Base-by-base conservation (phyloP, 495 filamentous ascomycete species). In the Tirmania nivea region DNA sequence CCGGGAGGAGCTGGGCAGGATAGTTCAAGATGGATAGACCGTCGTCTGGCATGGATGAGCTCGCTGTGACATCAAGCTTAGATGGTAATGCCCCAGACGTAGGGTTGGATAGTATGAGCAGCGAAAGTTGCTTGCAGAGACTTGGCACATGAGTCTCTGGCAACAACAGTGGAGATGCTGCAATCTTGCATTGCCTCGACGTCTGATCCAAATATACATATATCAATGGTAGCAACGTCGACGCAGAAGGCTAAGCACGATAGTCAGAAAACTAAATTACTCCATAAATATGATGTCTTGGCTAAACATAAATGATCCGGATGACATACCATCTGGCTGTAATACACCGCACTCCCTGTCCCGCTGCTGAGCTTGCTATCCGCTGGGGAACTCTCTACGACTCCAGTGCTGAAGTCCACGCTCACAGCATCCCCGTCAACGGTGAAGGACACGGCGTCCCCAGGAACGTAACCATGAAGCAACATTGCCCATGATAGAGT, bases 11-110 rank as follows among this genome's bases (percentile, higher is more conserved):
- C 42, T 53, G 52, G n/a, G 81, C 79, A 6, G 68, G 60, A 14
- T 71, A 65, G 62, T 86, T 86, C 31, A 78, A 62, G 52, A 83
- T 73, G 0, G 82, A 83, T n/a, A 79, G 57, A 25, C 48, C 53
- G 14, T 45, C 39, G 12, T 45, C 14, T 14, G 39, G 9, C 39
- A 45, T 14, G 3, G 39, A 19, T 14, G 39, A 45, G 17, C 17
- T 14, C 14, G 8, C 39, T 45, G 39, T 45, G 39, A 19, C 14
- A 45, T 45, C 25, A 31, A 7, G 25, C 25, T 31, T 31, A 31
- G 1, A 31, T 31, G 25, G 7, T 31, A 31, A 31, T 31, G 25
- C 25, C 25, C 2, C 7, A 31, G 25, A 45, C 5, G 39, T 45
- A 45, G 1, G 39, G 17, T 45, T 45, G 12, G 39, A 14, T 45